Evolutionary conservation across 306 rosid genomes (phyloP), one percentile per base, ranked within the genome.

Genomic region (Delonix regia): DNA sequence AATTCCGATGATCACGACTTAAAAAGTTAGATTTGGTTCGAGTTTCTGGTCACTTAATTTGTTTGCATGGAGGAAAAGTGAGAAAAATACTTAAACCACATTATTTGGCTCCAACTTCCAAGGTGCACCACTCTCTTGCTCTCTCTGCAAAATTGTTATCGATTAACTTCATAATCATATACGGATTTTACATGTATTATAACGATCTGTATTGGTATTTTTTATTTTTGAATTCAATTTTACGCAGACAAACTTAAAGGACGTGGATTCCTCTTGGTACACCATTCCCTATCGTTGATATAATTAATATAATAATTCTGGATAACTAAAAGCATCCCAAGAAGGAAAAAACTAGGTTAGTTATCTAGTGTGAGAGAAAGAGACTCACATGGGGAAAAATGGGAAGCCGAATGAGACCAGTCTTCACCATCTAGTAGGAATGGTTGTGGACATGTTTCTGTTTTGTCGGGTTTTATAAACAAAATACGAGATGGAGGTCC

Each of bases 401-500:
- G n/a, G 6, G 38, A 59, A 27, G 64, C 64, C 64, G 25, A 25
- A 13, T 45, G 52, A 69, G 74, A 69, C 24, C 74, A 45, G 6
- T 1, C 47, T 64, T 64, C 70, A 19, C 12, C 24, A 64, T n/a
- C 9, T 7, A 53, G 33, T 48, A 78, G 61, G 78, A 77, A 57
- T 75, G 71, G 80, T 56, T 75, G 77, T 71, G 81, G 85, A 81
- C 78, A 76, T 81, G 76, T 76, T 67, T 30, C 21, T 22, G 82
- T 36, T 69, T 61, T 83, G 82, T 81, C 79, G 78, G 76, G 22
- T 62, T 70, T 48, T 11, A 12, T 75, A 5, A 27, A 68, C 55
- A 19, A 3, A 68, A 78, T 53, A 53, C 25, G 44, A 71, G 27
- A 52, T n/a, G n/a, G 19, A 12, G 45, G 44, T 56, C 25, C 12